phyloP scores from a whole-genome alignment of 1,284 basidiomycete genomes.

The Anthracocystis panici-leucophaei region DNA sequence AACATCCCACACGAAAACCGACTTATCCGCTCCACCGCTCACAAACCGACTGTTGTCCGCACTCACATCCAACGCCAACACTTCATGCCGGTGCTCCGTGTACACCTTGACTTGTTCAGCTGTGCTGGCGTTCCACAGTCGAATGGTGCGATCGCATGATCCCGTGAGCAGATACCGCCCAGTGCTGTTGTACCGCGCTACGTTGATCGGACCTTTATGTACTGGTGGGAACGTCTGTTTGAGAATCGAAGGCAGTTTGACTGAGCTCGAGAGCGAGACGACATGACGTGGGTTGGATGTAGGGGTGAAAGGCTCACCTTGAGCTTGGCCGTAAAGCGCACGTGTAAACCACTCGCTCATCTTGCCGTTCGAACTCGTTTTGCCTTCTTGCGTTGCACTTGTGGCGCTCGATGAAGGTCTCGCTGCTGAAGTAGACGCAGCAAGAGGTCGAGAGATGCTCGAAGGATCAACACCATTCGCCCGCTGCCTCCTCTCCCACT shows the following conservation, averaged over 20 bases:
- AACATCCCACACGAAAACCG: slow-evolving; percentile 95
- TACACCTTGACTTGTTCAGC: slow-evolving; percentile 78
- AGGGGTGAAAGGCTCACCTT: slow-evolving; percentile 29
- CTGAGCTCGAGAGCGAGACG: slow-evolving; percentile 41
- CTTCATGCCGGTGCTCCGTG: slow-evolving; percentile 90
- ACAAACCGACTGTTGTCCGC: slow-evolving; percentile 94
- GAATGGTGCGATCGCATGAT: slow-evolving; percentile 87
- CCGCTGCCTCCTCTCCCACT: slow-evolving; percentile 49
- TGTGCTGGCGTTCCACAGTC: slow-evolving; percentile 84
- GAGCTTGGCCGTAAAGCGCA: slow-evolving; percentile 19
- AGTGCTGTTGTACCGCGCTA: slow-evolving; percentile 69
- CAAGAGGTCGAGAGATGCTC: slow-evolving; percentile 8
- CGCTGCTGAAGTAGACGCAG: not conserved
- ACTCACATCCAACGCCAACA: slow-evolving; percentile 85
- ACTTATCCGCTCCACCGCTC: slow-evolving; percentile 90
- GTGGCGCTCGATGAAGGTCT: not conserved
- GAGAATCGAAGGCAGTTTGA: slow-evolving; percentile 29
- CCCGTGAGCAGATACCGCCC: slow-evolving; percentile 91
- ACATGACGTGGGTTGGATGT: slow-evolving; percentile 19
- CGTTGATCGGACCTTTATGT: slow-evolving; percentile 69
- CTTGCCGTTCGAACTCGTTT: not conserved
- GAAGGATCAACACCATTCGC: slow-evolving; percentile 38
- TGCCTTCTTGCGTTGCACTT: not conserved
- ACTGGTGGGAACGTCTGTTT: slow-evolving; percentile 32
- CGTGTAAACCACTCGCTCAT: slow-evolving; percentile 33